These are phyloP conservation scores for Chaetomiaceae sp. DNA, from an alignment of 2,329 filamentous ascomycete genomes.

Conservation along the genomic window DNA sequence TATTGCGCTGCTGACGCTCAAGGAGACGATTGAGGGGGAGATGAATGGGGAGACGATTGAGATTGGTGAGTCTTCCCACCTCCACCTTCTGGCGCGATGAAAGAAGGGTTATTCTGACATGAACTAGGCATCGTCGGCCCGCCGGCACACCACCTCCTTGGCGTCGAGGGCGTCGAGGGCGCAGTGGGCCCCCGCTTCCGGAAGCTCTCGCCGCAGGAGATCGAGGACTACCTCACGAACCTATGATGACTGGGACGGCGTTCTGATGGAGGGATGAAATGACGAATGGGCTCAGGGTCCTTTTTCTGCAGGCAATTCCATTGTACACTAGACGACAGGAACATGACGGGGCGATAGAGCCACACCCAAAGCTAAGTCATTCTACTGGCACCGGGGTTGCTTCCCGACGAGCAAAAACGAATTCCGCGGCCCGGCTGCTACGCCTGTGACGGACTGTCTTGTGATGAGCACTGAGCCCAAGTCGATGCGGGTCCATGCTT, in stretches of 20 bases:
- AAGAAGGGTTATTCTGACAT: neutral
- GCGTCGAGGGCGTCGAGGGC: conserved; percentile 83
- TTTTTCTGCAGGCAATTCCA: conserved; percentile 21
- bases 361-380: neutral
- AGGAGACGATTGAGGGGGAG: conserved; percentile 98
- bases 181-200: conserved; percentile 83
- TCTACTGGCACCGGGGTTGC: conserved; percentile 15
- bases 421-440: conserved; percentile 45
- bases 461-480: conserved; percentile 10
- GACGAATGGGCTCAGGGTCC: conserved; percentile 20
- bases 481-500: conserved; percentile 35
- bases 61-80: conserved; percentile 85
- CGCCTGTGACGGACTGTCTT: conserved; percentile 34
- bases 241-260: conserved; percentile 55
- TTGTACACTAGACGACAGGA: conserved; percentile 39
- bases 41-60: conserved; percentile 99
- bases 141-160: conserved; percentile 87
- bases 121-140: conserved; percentile 82
- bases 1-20: conserved; percentile 92
- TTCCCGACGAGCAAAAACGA: conserved; percentile 44
- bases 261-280: conserved; percentile 8
- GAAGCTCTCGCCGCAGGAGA: conserved; percentile 95
- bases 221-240: conserved; percentile 99
- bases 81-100: neutral
- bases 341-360: conserved; percentile 30